Conservation (phyloP, 805 yeast species). For the Starmera pachycereana region DNA sequence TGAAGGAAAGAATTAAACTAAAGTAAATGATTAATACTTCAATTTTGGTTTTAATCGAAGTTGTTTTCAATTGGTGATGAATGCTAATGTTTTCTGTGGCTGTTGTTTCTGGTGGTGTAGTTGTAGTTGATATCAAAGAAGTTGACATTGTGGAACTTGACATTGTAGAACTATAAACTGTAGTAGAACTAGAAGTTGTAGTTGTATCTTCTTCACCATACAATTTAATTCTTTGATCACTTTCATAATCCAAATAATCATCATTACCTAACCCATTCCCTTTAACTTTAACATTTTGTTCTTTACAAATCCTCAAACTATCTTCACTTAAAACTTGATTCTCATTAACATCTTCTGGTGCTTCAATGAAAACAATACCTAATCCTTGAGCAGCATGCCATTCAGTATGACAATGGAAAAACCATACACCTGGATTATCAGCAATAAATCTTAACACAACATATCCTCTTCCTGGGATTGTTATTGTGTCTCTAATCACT, state of each 20-base stretch:
- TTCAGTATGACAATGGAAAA: constrained; percentile 85
- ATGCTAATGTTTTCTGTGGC: neutral
- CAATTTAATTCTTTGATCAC: neutral
- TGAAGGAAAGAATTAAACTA: constrained; percentile 17
- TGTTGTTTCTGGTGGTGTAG: neutral
- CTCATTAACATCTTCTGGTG: constrained; percentile 45
- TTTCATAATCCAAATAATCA: constrained; percentile 34
- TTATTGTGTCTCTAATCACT: constrained; percentile 60
- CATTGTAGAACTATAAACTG: neutral
- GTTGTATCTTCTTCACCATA: neutral
- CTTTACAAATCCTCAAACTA: constrained; percentile 39
- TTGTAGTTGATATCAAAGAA: neutral
- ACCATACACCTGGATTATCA: constrained; percentile 89
- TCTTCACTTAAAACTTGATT: constrained; percentile 28
- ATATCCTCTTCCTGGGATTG: constrained; percentile 56
- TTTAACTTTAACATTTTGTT: constrained; percentile 30
- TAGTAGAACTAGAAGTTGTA: neutral
- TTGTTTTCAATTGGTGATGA: neutral
- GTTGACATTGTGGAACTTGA: neutral
- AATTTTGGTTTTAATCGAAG: constrained; percentile 16
- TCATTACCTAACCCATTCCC: constrained; percentile 68
- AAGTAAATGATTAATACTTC: constrained; percentile 21
- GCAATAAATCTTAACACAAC: constrained; percentile 63
- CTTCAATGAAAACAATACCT: constrained; percentile 61
- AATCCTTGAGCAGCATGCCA: constrained; percentile 80